phyloP scores from a whole-genome alignment of 202 grass and related monocot species.

The Digitaria exilis region DNA sequence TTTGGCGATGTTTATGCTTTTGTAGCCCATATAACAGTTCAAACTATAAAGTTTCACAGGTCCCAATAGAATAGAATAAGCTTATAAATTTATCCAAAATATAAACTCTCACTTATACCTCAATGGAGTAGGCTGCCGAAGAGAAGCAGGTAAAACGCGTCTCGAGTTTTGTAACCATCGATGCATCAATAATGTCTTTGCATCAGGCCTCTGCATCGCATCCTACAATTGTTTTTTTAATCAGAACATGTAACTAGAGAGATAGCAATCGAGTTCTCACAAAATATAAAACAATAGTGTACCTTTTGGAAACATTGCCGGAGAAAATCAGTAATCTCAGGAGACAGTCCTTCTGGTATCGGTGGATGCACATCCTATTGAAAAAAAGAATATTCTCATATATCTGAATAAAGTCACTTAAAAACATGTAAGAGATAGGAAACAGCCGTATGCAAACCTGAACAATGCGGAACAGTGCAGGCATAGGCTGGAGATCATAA shows the following conservation, averaged over 20 bases:
- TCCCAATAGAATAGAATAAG: slow-evolving; percentile 7
- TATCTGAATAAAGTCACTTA: not conserved
- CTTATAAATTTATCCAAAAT: not conserved
- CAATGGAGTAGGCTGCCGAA: slow-evolving; percentile 58
- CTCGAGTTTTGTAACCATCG: slow-evolving; percentile 92
- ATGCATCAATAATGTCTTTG: slow-evolving; percentile 94
- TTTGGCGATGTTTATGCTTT: not conserved
- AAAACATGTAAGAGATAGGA: not conserved
- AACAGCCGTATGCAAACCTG: slow-evolving; percentile 59
- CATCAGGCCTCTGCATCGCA: slow-evolving; percentile 95
- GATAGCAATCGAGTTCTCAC: slow-evolving; percentile 17
- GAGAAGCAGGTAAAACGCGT: slow-evolving; percentile 74
- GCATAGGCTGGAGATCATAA: slow-evolving; percentile 99
- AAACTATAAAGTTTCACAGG: slow-evolving; percentile 8
- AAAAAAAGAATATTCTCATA: slow-evolving; percentile 32
- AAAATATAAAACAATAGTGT: slow-evolving; percentile 16
- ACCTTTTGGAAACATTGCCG: slow-evolving; percentile 97
- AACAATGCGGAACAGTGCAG: slow-evolving; percentile 98
- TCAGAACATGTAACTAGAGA: slow-evolving; percentile 41
- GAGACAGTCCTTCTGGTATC: slow-evolving; percentile 92
- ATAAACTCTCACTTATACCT: slow-evolving; percentile 52
- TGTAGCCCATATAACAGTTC: slow-evolving; percentile 6
- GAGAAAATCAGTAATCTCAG: slow-evolving; percentile 97
- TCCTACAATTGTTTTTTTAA: slow-evolving; percentile 60
- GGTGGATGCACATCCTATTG: slow-evolving; percentile 89